Conservation (phyloP, 768 basidiomycete genomes). For the Lactifluus echinatus region DNA sequence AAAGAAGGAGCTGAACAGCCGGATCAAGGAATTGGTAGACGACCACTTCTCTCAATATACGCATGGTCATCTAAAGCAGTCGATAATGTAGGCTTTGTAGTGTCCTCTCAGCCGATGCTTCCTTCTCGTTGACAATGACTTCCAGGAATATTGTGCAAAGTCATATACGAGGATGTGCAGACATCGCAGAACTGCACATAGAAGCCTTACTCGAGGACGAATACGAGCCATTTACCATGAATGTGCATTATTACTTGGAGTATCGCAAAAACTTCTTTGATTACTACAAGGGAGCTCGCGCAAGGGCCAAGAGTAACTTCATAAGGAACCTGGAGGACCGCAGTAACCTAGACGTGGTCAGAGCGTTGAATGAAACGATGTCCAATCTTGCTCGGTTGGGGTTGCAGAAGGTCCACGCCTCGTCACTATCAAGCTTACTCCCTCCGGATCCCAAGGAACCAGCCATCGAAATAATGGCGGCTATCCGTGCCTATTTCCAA, state of each 20-base stretch:
- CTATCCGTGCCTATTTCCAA: constrained; percentile 66
- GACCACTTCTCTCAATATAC: constrained; percentile 20
- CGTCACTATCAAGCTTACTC: constrained; percentile 41
- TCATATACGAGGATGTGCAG: constrained; percentile 2
- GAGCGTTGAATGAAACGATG: constrained; percentile 24
- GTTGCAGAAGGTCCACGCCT: constrained; percentile 29
- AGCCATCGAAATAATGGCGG: constrained; percentile 57
- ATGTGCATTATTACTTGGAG: constrained; percentile 21
- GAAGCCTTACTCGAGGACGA: constrained; percentile 11
- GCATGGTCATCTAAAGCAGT: constrained; percentile 18
- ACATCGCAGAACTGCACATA: background rate
- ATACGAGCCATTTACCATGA: constrained; percentile 20
- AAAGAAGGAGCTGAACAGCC: constrained; percentile 10
- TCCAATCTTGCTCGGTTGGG: constrained; percentile 33
- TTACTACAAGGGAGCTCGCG: constrained; percentile 35
- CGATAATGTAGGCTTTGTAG: constrained; percentile 7
- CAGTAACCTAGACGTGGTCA: background rate
- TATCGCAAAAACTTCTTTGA: constrained; percentile 40
- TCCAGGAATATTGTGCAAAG: constrained; percentile 4
- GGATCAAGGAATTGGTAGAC: constrained; percentile 16
- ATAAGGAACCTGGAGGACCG: background rate
- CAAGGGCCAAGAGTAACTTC: background rate
- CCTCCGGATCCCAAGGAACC: constrained; percentile 44
- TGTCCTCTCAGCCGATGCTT: background rate
- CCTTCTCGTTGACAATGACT: background rate